Evolutionary conservation across 2,329 filamentous ascomycete species (phyloP).

Genomic region (Sclerotinia nivalis): DNA sequence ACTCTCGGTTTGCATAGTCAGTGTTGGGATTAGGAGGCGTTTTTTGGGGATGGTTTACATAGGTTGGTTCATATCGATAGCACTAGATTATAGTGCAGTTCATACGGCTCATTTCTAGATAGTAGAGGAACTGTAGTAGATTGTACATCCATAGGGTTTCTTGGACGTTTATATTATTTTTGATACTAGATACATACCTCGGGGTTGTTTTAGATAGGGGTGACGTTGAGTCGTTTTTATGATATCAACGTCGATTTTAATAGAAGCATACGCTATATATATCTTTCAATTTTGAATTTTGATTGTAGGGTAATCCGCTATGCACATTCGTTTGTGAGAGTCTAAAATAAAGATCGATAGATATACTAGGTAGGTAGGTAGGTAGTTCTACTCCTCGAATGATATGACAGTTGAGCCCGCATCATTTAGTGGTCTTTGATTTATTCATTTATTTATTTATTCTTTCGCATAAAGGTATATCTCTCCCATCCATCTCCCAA

Average conservation of each 20-base stretch:
- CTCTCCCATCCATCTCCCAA: no score
- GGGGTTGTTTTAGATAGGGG: slow-evolving; percentile 15
- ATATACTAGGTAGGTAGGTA: no score
- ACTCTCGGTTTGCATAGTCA: slow-evolving; percentile 25
- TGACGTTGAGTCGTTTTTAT: background rate
- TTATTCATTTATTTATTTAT: no score
- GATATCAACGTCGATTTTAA: slow-evolving; percentile 10
- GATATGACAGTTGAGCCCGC: no score
- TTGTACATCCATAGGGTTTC: slow-evolving; percentile 32
- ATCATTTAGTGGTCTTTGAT: no score
- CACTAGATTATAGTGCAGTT: slow-evolving; percentile 27
- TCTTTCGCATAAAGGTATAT: no score
- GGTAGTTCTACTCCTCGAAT: no score
- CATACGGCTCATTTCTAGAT: slow-evolving; percentile 27
- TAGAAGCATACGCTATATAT: slow-evolving; percentile 7
- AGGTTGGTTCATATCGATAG: slow-evolving; percentile 19
- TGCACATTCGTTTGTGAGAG: no score
- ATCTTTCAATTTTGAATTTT: background rate
- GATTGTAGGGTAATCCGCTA: background rate
- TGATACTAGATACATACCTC: slow-evolving; percentile 22
- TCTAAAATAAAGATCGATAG: no score
- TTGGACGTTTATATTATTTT: slow-evolving; percentile 19
- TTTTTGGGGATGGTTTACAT: slow-evolving; percentile 19
- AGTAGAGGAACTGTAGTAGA: slow-evolving; percentile 31
- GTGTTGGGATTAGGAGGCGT: slow-evolving; percentile 27